A percentile compares a stretch with the other conserved stretches of the same genome.
Evolutionary conservation across 1,284 basidiomycete species (phyloP).

Genomic region (Chalciporus sp.): DNA sequence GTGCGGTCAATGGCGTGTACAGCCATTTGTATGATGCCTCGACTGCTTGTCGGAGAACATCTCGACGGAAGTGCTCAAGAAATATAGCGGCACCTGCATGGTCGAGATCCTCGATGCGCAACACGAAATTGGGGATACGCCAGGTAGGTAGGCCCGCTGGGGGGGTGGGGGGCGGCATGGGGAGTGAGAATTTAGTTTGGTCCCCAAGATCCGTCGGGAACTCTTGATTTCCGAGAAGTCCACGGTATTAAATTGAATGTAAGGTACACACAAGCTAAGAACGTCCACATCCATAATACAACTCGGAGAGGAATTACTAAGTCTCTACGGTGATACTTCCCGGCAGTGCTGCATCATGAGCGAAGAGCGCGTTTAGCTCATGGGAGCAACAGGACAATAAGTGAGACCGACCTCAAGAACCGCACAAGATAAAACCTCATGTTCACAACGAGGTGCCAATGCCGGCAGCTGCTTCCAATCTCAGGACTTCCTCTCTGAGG

Average conservation of each 20-base stretch:
- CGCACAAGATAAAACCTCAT: not conserved
- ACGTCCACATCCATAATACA: not conserved
- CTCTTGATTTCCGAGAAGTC: not conserved
- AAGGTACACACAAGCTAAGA: not conserved
- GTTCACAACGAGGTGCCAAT: conserved; percentile 29
- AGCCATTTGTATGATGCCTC: conserved; percentile 57
- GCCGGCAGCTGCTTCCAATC: conserved; percentile 63
- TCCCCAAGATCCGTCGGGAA: not conserved
- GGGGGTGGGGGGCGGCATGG: conserved; percentile 36
- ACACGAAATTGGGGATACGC: conserved; percentile 56
- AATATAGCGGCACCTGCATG: conserved; percentile 63
- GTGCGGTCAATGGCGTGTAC: conserved; percentile 59
- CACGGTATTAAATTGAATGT: not conserved
- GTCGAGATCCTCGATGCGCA: conserved; percentile 59
- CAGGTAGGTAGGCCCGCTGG: conserved; percentile 39
- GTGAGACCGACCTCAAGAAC: conserved; percentile 17
- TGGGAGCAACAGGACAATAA: not conserved
- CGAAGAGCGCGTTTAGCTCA: not conserved
- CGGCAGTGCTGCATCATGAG: not conserved
- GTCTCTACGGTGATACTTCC: not conserved
- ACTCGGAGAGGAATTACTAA: not conserved
- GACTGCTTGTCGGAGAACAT: conserved; percentile 53
- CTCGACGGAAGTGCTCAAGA: conserved; percentile 50
- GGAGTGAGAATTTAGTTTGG: not conserved
- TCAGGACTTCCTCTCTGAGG: conserved; percentile 59